Conservation (phyloP, 2,329 filamentous ascomycete species). For the Aspergillus sergii region DNA sequence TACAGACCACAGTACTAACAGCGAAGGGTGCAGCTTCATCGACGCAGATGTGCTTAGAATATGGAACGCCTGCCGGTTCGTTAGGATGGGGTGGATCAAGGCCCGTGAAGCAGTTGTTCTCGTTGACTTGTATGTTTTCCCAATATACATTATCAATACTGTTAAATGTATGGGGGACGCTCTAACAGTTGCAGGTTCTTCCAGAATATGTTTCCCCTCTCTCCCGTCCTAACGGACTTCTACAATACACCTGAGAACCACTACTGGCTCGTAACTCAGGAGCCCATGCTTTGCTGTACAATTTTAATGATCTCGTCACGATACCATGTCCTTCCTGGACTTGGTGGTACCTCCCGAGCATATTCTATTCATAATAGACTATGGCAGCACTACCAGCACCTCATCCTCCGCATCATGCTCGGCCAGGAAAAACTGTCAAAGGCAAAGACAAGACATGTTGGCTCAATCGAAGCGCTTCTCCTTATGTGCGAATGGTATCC, state of each 20-base stretch:
- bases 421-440: constrained; percentile 55
- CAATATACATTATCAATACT: too few species aligned
- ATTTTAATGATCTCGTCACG: constrained; percentile 57
- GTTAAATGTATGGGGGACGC: too few species aligned
- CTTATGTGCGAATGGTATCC: constrained; percentile 59
- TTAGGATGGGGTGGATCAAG: constrained; percentile 57
- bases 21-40: background rate
- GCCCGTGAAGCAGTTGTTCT: constrained; percentile 55
- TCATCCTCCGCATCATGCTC: constrained; percentile 54
- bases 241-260: constrained; percentile 52
- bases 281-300: constrained; percentile 55
- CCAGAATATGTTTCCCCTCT: constrained; percentile 50
- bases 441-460: constrained; percentile 50
- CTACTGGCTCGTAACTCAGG: constrained; percentile 50
- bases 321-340: constrained; percentile 44
- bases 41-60: constrained; percentile 38
- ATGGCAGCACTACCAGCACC: constrained; percentile 56
- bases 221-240: constrained; percentile 52
- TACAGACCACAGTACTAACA: background rate
- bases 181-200: constrained; percentile 40
- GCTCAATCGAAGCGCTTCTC: constrained; percentile 55
- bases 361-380: constrained; percentile 55
- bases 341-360: constrained; percentile 46
- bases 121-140: constrained; percentile 45
- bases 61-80: constrained; percentile 55